Percentiles rank a stretch among this genome's conserved stretches.
These are phyloP conservation scores for Myrica gale DNA, from an alignment of 306 rosid genomes.

Conservation along the genomic window DNA sequence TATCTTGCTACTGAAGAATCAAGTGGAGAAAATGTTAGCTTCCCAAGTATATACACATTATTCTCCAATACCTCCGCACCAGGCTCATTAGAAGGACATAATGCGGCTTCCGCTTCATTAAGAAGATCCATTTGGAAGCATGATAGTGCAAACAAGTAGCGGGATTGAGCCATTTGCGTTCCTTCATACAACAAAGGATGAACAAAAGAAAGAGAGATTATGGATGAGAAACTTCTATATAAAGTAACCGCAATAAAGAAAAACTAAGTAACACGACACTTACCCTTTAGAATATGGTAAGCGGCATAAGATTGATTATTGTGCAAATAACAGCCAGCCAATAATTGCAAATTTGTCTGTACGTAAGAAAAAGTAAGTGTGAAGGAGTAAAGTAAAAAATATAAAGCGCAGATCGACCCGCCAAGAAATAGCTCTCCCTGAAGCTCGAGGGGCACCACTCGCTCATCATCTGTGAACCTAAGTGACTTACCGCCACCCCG, in stretches of 20 bases:
- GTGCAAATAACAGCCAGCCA: constrained; percentile 86
- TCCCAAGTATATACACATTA: background rate
- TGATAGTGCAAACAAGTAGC: constrained; percentile 97
- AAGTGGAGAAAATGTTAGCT: background rate
- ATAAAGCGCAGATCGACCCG: no score
- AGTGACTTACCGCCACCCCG: no score
- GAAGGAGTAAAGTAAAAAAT: background rate
- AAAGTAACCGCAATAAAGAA: constrained; percentile 16
- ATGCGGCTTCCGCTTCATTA: constrained; percentile 87
- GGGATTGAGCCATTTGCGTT: constrained; percentile 88
- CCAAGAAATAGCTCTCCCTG: no score
- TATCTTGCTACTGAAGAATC: background rate
- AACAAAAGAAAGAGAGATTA: constrained; percentile 27
- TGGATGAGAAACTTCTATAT: constrained; percentile 31
- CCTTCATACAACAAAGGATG: constrained; percentile 60
- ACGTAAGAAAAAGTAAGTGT: constrained; percentile 17
- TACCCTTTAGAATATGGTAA: constrained; percentile 93
- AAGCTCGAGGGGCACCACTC: no score
- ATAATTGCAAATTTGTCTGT: constrained; percentile 82
- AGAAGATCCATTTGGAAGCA: constrained; percentile 97
- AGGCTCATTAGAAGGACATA: constrained; percentile 80
- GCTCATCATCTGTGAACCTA: no score
- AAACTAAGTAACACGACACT: constrained; percentile 14
- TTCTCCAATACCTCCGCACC: constrained; percentile 63
- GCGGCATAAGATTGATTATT: constrained; percentile 84